Evolutionary conservation across 2,329 filamentous ascomycete genomes (phyloP), one percentile per base, ranked within the genome.

Genomic region (Reticulascus tulasneorum): DNA sequence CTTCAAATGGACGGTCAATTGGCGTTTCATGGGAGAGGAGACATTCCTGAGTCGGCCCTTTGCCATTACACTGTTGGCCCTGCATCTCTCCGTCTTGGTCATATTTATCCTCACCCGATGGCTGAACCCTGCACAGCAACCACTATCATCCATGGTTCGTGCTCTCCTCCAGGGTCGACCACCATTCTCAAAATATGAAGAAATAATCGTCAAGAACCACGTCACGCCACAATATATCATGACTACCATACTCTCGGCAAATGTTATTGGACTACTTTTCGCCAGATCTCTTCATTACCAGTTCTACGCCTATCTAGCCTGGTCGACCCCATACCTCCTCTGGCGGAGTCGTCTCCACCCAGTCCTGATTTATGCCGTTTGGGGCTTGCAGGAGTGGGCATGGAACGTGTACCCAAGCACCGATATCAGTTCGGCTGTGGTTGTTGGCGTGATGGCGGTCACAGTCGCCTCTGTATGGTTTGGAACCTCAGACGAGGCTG

Each of bases 1-100:
- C 51, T 97, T 91, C 71, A 89, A 91, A 63, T 98, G 93, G 93
- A 98, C 93, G 0, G 93, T 98, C 48, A 98, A 98, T 62, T 98
- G 93, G 93, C 81, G 90, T 35, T 97, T 97, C 58, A 64, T 96
- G n/a, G 82, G 85, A 12, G 89, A 96, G 61, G 77, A 85, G 7
- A 62, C 67, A 0, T 98, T 98, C 52, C 73, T 94, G 29, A 75
- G 72, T 48, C 75, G 67, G 41, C 57, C 65, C 3, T 94, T 95
- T 55, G 78, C 88, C 18, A 49, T 82, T 13, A 60, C 64, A 11
- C 71, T 96, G 33, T 69, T 95, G 18, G 69, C 61, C 2, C 54
- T 77, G 37, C 88, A 96, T 56, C 66, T 69, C 18, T 58, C 67
- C 8, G 67, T 89, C n/a, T 71, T 96, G 17, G 49, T 69, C 18